Percentiles rank a stretch among this genome's conserved stretches.
These are phyloP conservation scores for Wickerhamia fluorescens DNA, from an alignment of 805 yeast species.

Conservation along the genomic window DNA sequence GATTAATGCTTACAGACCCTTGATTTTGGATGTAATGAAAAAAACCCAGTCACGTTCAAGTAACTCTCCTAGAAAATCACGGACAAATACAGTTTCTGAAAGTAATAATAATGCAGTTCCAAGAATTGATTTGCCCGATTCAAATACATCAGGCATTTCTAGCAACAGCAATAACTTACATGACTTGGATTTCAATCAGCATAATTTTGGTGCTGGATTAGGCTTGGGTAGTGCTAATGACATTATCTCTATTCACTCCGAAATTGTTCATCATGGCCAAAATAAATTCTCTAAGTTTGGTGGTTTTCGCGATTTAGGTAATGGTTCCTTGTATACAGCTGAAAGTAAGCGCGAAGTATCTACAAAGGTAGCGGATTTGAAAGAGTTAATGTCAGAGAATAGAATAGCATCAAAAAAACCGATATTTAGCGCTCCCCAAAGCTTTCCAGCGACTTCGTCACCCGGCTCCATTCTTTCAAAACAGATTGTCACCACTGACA, in stretches of 20 bases:
- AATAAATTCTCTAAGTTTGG: slow-evolving; percentile 2
- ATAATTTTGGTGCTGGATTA: slow-evolving; percentile 9
- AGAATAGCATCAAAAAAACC: too few species aligned
- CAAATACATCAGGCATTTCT: background rate
- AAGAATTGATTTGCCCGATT: background rate
- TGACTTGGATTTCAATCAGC: too few species aligned
- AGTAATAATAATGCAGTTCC: background rate
- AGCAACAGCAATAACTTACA: too few species aligned
- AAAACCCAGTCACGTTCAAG: too few species aligned
- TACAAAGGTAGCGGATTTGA: slow-evolving; percentile 5
- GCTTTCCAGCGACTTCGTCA: too few species aligned
- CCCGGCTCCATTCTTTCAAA: slow-evolving; percentile 25
- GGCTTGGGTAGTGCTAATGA: slow-evolving; percentile 38
- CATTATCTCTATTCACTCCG: slow-evolving; percentile 35
- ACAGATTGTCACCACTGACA: slow-evolving; percentile 26
- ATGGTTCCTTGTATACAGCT: slow-evolving; percentile 5
- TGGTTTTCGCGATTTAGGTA: background rate
- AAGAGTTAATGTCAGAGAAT: too few species aligned
- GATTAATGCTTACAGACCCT: slow-evolving; percentile 25
- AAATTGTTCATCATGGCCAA: slow-evolving; percentile 13
- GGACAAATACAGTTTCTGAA: background rate
- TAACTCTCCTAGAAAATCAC: background rate
- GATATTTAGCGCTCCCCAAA: too few species aligned
- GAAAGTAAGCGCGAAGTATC: slow-evolving; percentile 12
- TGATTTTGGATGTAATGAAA: slow-evolving; percentile 7